A percentile compares a stretch with the other conserved stretches of the same genome.
These are phyloP conservation scores for Vaccinium darrowii DNA, from an alignment of 148 eudicot species.

Conservation along the genomic window DNA sequence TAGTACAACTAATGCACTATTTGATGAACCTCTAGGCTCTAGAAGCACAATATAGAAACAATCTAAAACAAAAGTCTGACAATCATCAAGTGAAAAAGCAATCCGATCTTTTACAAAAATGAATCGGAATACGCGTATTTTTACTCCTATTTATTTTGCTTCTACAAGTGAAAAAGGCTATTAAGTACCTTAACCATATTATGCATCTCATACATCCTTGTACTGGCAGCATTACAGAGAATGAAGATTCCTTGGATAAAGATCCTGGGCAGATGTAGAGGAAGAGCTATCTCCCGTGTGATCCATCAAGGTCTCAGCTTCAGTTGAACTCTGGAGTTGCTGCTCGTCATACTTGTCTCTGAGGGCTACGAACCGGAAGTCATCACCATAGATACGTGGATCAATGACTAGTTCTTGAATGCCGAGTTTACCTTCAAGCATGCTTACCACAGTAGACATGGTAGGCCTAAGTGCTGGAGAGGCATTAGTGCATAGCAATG, in stretches of 20 bases:
- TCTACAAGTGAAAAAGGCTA: neutral
- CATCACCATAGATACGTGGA: slow-evolving; percentile 13
- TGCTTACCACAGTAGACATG: slow-evolving; percentile 30
- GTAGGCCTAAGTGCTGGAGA: slow-evolving; percentile 56
- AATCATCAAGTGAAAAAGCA: no score
- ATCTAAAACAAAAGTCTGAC: no score
- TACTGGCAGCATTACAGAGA: neutral
- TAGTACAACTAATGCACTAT: neutral
- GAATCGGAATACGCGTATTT: neutral
- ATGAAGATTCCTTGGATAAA: neutral
- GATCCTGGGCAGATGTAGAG: slow-evolving; percentile 14
- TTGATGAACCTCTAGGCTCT: neutral
- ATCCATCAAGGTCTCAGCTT: neutral
- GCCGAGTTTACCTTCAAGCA: slow-evolving; percentile 19
- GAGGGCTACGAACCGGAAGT: slow-evolving; percentile 16
- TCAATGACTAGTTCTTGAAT: slow-evolving; percentile 9
- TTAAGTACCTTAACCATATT: neutral
- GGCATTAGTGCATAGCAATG: slow-evolving; percentile 44
- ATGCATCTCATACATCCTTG: neutral
- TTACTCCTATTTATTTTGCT: neutral
- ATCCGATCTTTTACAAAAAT: neutral
- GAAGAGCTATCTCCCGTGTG: neutral
- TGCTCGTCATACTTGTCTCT: slow-evolving; percentile 29
- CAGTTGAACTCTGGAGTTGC: neutral
- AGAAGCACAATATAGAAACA: neutral